A percentile compares a stretch with the other conserved stretches of the same genome.
Evolutionary conservation across 169 alveolate genomes (phyloP).

Genomic region (Cryptosporidium ryanae): DNA sequence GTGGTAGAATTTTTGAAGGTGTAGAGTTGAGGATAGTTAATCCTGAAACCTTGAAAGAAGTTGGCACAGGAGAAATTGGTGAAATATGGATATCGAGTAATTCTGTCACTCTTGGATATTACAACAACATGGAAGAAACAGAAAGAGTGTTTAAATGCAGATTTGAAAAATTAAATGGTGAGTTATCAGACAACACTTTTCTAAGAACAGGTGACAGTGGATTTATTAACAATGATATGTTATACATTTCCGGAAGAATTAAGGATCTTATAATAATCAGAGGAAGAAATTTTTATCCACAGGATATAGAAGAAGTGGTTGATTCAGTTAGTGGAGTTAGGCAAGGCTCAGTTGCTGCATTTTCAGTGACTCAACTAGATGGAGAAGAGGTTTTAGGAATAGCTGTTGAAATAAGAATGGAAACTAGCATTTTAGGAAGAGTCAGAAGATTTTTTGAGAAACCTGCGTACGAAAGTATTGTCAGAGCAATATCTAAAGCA

Average conservation of each 20-base stretch:
- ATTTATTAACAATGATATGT: conserved; percentile 78
- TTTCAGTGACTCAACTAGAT: conserved; percentile 78
- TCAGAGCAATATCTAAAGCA: conserved; percentile 75
- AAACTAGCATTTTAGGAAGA: conserved; percentile 76
- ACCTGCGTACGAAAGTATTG: conserved; percentile 78
- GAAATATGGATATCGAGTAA: conserved; percentile 79
- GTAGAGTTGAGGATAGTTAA: conserved; percentile 78
- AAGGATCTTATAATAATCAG: conserved; percentile 81
- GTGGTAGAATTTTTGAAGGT: conserved; percentile 47
- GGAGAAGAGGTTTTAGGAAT: conserved; percentile 79
- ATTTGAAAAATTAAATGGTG: conserved; percentile 61
- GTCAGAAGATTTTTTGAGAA: conserved; percentile 77
- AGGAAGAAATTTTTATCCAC: conserved; percentile 83
- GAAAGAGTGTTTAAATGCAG: conserved; percentile 66
- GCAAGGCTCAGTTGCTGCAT: conserved; percentile 81
- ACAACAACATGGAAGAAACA: conserved; percentile 76
- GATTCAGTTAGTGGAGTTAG: conserved; percentile 77
- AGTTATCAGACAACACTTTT: conserved; percentile 73
- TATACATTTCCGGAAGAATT: conserved; percentile 81
- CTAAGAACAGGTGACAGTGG: conserved; percentile 83
- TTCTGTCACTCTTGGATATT: conserved; percentile 81
- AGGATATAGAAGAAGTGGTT: conserved; percentile 81
- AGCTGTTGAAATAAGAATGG: conserved; percentile 81
- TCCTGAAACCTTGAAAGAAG: conserved; percentile 79
- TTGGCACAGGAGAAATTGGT: conserved; percentile 77